Base-by-base conservation (phyloP, 1,284 basidiomycete species). In the Austropuccinia psidii region DNA sequence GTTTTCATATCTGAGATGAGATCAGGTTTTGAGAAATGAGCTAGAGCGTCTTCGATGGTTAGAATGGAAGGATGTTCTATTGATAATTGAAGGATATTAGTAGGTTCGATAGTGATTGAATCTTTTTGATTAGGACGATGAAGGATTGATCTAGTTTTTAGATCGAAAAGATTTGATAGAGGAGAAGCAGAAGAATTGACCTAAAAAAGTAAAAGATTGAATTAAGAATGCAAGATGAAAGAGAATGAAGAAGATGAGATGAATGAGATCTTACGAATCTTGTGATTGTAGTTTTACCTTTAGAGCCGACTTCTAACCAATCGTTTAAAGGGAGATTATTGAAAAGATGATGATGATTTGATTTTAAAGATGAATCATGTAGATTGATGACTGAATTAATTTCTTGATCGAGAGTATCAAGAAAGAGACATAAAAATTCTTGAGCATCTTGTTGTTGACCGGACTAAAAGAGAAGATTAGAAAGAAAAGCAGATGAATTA, bases 361-460 rank as follows among this genome's bases (percentile, higher is more conserved):
- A 55, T 29, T 78, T 75, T 39, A 79, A 70, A 8, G 75, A 77
- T 66, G 77, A 73, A 52, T 80, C 77, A 15, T 78, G 77, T 29
- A 77, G 74, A 24, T 85, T 81, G 52, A 87, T 82, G 5, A 94
- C 83, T 1, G 85, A 84, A 4, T 92, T 82, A 17, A 98, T 82
- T 82, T 98, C 95, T 79, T 98, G 95, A 81, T 97, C 93, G 2
- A 98, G 83, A 0, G 93, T 92, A 80, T 97, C 93, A 54, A 98
- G 84, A 83, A 93, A 94, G 83, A 97, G 96, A 9, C 95, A 94
- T n/a, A 98, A 84, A 82, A 97, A 98, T 82, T 98, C 95, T 81
- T 98, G 94, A 0, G 95, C 95, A 76, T 98, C 95, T 82, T 98
- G 95, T 83, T 98, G 95, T 76, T 93, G 90, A 0, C 94, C 94